Conservation (phyloP, 139 green algal species). For the Coelastrella sp. region DNA sequence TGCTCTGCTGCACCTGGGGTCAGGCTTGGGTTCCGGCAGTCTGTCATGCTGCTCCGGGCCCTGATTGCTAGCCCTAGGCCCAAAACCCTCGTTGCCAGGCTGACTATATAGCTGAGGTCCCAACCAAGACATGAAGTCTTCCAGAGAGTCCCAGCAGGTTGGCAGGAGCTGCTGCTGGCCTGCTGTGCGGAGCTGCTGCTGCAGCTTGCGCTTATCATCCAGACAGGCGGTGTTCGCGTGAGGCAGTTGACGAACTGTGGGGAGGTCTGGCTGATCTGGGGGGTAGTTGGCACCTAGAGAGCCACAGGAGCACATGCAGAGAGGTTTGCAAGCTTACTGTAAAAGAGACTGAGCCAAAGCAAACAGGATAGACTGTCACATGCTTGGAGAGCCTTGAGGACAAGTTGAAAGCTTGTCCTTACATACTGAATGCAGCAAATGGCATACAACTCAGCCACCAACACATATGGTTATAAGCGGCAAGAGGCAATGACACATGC, state of each 20-base stretch:
- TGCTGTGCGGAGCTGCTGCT: slow-evolving; percentile 1
- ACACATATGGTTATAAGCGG: neutral
- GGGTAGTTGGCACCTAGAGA: slow-evolving; percentile 13
- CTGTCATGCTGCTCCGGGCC: too few relatives aligned
- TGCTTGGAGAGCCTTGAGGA: neutral
- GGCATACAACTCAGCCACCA: neutral
- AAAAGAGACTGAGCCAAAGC: too few relatives aligned
- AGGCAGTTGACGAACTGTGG: slow-evolving; percentile 17
- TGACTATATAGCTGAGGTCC: too few relatives aligned
- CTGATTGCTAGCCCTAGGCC: too few relatives aligned
- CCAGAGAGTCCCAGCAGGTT: neutral
- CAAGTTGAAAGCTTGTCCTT: too few relatives aligned
- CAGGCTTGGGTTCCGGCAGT: too few relatives aligned
- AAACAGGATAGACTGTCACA: neutral
- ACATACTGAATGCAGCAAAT: too few relatives aligned
- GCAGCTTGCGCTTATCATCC: slow-evolving; percentile 19
- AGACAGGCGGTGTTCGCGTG: neutral
- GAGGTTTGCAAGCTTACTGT: too few relatives aligned
- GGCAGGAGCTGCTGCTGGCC: neutral
- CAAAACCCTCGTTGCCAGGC: too few relatives aligned
- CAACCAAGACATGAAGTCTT: neutral
- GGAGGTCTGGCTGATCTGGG: neutral
- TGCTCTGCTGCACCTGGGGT: neutral
- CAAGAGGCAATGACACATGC: too few relatives aligned
- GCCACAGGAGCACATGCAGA: too few relatives aligned